Percentiles rank a stretch among this genome's conserved stretches.
Evolutionary conservation across 2,329 filamentous ascomycete species (phyloP).

Genomic region (Xylaria sp.): DNA sequence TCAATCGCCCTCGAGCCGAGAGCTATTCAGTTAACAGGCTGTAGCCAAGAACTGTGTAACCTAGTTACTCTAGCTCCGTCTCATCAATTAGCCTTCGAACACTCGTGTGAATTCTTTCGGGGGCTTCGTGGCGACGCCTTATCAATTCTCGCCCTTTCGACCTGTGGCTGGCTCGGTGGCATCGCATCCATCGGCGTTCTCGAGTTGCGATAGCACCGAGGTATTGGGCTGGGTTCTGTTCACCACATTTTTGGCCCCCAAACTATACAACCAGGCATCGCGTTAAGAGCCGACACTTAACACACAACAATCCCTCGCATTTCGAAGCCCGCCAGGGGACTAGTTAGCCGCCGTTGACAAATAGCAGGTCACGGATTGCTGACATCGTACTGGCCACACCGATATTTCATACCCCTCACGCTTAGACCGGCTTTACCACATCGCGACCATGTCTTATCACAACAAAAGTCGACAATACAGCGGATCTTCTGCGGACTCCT

Average conservation of each 20-base stretch:
- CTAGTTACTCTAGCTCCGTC: constrained; percentile 13
- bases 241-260: constrained; percentile 30
- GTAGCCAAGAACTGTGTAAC: constrained; percentile 35
- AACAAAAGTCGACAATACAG: not conserved
- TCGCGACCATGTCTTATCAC: constrained; percentile 14
- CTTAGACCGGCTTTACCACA: not conserved
- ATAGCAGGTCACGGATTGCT: constrained; percentile 10
- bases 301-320: constrained; percentile 7
- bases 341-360: constrained; percentile 4
- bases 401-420: not conserved
- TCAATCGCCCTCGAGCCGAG: not conserved
- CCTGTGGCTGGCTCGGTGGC: not conserved
- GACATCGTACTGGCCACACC: constrained; percentile 6
- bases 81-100: constrained; percentile 13
- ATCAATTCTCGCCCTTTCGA: not conserved
- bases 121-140: constrained; percentile 9
- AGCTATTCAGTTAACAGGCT: constrained; percentile 18
- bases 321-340: constrained; percentile 8
- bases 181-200: constrained; percentile 16
- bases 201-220: constrained; percentile 2
- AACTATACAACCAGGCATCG: constrained; percentile 18
- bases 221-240: constrained; percentile 2
- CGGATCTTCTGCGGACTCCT: constrained; percentile 22
- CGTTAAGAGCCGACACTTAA: constrained; percentile 12
- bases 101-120: constrained; percentile 12